Conservation (phyloP, 495 filamentous ascomycete species). For the Trichoderma asperelloides region DNA sequence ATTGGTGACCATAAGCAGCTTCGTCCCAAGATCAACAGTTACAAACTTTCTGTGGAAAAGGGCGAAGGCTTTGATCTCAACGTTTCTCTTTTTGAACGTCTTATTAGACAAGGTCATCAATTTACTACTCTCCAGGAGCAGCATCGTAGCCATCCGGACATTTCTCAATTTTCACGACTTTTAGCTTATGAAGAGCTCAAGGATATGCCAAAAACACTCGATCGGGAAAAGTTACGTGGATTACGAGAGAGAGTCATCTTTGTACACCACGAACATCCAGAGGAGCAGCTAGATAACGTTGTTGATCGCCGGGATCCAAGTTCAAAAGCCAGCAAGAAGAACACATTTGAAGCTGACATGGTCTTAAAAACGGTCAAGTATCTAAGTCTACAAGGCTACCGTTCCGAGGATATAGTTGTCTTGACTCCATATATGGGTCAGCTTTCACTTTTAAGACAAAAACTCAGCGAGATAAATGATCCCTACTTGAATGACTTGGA, state of each 20-base stretch:
- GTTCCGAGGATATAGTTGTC: constrained; percentile 54
- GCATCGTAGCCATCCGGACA: constrained; percentile 64
- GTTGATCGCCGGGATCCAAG: constrained; percentile 44
- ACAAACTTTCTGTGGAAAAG: constrained; percentile 54
- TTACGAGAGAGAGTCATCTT: constrained; percentile 58
- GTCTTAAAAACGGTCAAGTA: constrained; percentile 60
- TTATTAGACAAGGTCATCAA: constrained; percentile 46
- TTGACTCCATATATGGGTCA: constrained; percentile 71
- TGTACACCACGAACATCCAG: constrained; percentile 50
- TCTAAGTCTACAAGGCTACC: constrained; percentile 69
- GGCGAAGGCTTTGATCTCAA: constrained; percentile 65
- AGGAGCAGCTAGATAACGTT: constrained; percentile 33
- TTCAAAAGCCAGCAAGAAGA: constrained; percentile 48
- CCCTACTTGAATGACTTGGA: constrained; percentile 63
- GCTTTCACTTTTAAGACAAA: constrained; percentile 46
- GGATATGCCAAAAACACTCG: constrained; percentile 46
- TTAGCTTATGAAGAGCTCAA: constrained; percentile 57
- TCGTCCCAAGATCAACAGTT: constrained; percentile 60
- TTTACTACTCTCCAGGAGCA: constrained; percentile 52
- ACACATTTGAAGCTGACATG: constrained; percentile 60
- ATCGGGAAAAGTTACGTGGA: constrained; percentile 44
- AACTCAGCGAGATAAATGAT: constrained; percentile 44
- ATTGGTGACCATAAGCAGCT: constrained; percentile 78
- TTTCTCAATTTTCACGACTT: constrained; percentile 49
- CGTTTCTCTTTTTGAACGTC: constrained; percentile 60